These are phyloP conservation scores for Eucalyptus viminalis DNA, from an alignment of 345 rosid species.

Conservation along the genomic window DNA sequence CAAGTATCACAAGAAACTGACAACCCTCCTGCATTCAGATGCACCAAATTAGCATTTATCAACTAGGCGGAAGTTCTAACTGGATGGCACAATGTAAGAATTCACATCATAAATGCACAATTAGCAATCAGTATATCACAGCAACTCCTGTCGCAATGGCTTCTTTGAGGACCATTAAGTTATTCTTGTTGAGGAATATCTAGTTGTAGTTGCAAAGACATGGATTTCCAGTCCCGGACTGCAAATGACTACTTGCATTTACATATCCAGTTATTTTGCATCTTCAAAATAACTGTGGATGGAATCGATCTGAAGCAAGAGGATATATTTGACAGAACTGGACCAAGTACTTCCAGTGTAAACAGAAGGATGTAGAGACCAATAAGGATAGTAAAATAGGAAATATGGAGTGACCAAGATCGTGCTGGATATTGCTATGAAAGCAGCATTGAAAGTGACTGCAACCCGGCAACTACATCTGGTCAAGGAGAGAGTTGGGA, in stretches of 20 bases:
- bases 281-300: background rate
- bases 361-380: background rate
- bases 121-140: background rate
- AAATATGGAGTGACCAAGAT: background rate
- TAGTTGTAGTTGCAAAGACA: background rate
- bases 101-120: background rate
- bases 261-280: background rate
- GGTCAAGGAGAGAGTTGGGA: background rate
- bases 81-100: background rate
- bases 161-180: background rate
- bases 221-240: background rate
- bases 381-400: background rate
- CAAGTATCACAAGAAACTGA: constrained; percentile 56
- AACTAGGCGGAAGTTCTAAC: background rate
- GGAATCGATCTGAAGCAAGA: background rate
- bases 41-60: background rate
- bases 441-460: background rate
- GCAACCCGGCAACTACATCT: background rate
- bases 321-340: background rate
- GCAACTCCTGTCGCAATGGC: background rate
- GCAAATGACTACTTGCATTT: background rate
- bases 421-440: background rate
- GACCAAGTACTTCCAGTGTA: background rate
- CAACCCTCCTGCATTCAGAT: constrained; percentile 48
- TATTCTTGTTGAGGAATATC: background rate